Base-by-base conservation (phyloP, 495 filamentous ascomycete genomes). In the Penicillium coffeae region DNA sequence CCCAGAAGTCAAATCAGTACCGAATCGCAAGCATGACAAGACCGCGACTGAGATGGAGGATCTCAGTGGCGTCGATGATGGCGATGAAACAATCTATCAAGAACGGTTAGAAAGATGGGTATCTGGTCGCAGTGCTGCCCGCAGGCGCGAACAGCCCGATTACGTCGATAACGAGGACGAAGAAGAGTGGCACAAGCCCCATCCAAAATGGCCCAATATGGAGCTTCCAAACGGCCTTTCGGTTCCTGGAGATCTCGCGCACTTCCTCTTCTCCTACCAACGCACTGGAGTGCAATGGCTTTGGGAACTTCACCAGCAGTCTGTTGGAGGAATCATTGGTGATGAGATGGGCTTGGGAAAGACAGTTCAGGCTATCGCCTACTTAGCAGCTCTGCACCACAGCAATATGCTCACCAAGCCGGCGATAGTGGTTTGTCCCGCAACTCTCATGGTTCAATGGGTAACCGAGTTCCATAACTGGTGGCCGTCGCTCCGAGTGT, bases 291-390 rank as follows among this genome's bases (percentile, higher is more conserved):
- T 97, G 2, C 87, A 94, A 60, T 98, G 93, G 93, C 76, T 98
- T n/a, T 90, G 89, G 69, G 90, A 98, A 66, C 71, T 98, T 13
- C 90, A 95, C 62, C 74, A 81, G 35, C 88, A 95, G 62, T 77
- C 86, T 52, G 89, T 95, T 21, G 93, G 93, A 18, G 93, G 93
- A 12, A 98, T 98, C 46, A 78, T 98, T 40, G 93, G 90, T 6
- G 93, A 98, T 55, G 93, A 98, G 72, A 98, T 98, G 93, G 93
- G 93, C 0, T 75, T 97, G 12, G 93, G 93, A 9, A 98, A 98
- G 67, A 98, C 93, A 0, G 88, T 98, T 20, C 92, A 96, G 64
- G 74, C 89, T 41, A 96, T 98, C 40, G 83, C 92, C 0, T 96
- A 96, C 58, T 70, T 97, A 21, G 93, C 93, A 2, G 84, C 88